Evolutionary conservation across 73 alveolate species (phyloP), one percentile per base, ranked within the genome.

Genomic region (Halteria grandinella): DNA sequence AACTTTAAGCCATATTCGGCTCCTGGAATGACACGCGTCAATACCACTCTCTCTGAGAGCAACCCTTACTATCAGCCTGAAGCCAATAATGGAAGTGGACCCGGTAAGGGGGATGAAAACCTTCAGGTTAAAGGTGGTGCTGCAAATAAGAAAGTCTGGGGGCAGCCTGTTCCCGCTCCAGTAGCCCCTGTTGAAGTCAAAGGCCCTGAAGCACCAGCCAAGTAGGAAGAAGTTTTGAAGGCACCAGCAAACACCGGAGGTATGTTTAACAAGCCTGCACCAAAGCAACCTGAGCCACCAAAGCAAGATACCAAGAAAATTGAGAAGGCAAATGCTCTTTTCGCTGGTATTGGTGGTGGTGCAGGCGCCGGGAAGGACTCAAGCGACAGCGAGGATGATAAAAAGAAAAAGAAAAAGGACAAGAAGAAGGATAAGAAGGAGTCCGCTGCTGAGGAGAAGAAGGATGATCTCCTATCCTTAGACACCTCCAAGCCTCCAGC

Each of bases 1-100:
- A 83, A 83, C 66, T 83, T 93, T 21, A 88, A 81, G 36, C 92
- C 96, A 47, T 93, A 93, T 75, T 93, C 75, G 0, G 74, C 91
- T 14, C 96, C 95, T 49, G 78, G 79, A 18, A 25, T 66, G 47
- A 23, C 53, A 1, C 66, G 50, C 23, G 58, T 66, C 3, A 66
- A 66, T 37, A 66, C 80, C 23, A 32, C 21, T 25, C 23, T 66
- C 2, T 54, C 80, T 45, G 15, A 69, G 78, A 51, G 85, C 57
- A 41, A 86, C 29, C 84, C 75, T 47, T 60, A 45, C 49, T 90
- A 83, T 93, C 88, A 53, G 47, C 89, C 59, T 53, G 57, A 69
- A 80, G n/a, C n/a, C n/a, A n/a, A n/a, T n/a, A n/a, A n/a, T n/a
- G n/a, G n/a, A n/a, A n/a, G n/a, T n/a, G n/a, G n/a, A n/a, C n/a